Evolutionary conservation across 2,329 filamentous ascomycete genomes (phyloP).

Genomic region (Aspergillus spinulosporus): DNA sequence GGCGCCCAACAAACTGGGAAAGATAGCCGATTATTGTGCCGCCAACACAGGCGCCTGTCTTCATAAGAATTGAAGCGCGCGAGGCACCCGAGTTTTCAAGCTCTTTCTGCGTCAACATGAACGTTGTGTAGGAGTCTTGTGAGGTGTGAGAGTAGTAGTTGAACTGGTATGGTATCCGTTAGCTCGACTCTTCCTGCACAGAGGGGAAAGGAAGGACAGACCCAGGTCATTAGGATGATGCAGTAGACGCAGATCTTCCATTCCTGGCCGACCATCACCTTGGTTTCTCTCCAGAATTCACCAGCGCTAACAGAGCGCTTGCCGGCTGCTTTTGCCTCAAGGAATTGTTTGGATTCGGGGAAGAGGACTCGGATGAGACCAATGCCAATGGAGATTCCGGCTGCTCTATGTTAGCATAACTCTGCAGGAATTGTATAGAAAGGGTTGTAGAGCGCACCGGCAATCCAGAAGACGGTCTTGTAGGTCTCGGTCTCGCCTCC

Average conservation of each 20-base stretch:
- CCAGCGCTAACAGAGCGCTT: constrained; percentile 48
- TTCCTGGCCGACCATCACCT: constrained; percentile 65
- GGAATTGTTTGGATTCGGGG: constrained; percentile 74
- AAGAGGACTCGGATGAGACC: constrained; percentile 67
- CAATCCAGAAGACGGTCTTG: constrained; percentile 77
- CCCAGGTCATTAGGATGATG: constrained; percentile 73
- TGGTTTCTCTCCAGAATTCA: constrained; percentile 69
- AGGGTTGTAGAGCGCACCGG: constrained; percentile 32
- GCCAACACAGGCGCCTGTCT: constrained; percentile 70
- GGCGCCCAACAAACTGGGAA: constrained; percentile 73
- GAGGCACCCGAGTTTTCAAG: constrained; percentile 64
- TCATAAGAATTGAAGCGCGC: constrained; percentile 79
- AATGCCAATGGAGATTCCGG: constrained; percentile 50
- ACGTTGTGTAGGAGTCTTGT: constrained; percentile 80
- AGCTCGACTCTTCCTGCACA: no score
- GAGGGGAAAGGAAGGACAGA: constrained; percentile 11
- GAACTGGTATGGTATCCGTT: constrained; percentile 41
- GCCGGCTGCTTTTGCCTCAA: constrained; percentile 64
- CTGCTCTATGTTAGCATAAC: constrained; percentile 16
- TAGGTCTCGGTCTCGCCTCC: constrained; percentile 58
- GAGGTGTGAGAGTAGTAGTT: constrained; percentile 76
- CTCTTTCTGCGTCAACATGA: constrained; percentile 72
- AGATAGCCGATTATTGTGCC: constrained; percentile 59
- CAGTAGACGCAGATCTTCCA: constrained; percentile 79
- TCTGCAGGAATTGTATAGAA: neutral